Percentiles rank a stretch among this genome's conserved stretches.
These are phyloP conservation scores for Podospora pseudocomata DNA, from an alignment of 495 filamentous ascomycete species.

Conservation along the genomic window DNA sequence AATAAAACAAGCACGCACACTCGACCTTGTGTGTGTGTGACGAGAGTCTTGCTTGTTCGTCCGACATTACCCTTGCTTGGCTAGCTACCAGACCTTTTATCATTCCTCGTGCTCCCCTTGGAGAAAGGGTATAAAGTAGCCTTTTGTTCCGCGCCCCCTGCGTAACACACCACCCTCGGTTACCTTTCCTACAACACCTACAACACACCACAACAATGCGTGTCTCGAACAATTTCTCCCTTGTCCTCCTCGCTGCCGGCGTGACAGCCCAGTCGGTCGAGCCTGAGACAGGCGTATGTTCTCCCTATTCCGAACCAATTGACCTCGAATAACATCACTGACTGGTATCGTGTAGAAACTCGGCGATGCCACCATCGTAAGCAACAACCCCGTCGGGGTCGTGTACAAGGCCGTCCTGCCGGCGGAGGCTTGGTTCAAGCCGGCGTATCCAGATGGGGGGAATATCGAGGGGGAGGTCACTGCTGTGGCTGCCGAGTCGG, in stretches of 20 bases:
- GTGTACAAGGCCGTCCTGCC: conserved; percentile 60
- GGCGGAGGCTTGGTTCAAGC: conserved; percentile 44
- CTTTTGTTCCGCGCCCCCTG: not conserved
- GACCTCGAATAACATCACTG: not conserved
- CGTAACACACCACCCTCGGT: not conserved
- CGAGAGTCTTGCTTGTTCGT: not conserved
- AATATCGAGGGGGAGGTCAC: conserved; percentile 59
- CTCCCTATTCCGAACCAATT: not conserved
- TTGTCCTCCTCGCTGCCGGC: conserved; percentile 26
- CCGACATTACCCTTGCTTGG: not conserved
- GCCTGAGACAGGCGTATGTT: conserved; percentile 23
- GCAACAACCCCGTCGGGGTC: conserved; percentile 60
- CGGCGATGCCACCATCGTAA: conserved; percentile 54
- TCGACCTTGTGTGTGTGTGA: not conserved
- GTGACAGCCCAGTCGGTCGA: conserved; percentile 21
- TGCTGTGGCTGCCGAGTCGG: conserved; percentile 51
- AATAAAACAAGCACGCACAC: not conserved
- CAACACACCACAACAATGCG: conserved; percentile 25
- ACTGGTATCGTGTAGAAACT: conserved; percentile 30
- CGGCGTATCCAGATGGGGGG: conserved; percentile 47
- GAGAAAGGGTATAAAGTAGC: not conserved
- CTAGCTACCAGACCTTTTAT: not conserved
- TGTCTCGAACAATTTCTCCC: conserved; percentile 16
- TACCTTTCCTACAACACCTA: not conserved
- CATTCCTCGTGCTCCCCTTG: not conserved